Base-by-base conservation (phyloP, 23 red algal genomes). In the Cyanidiococcus yangmingshanensis region DNA sequence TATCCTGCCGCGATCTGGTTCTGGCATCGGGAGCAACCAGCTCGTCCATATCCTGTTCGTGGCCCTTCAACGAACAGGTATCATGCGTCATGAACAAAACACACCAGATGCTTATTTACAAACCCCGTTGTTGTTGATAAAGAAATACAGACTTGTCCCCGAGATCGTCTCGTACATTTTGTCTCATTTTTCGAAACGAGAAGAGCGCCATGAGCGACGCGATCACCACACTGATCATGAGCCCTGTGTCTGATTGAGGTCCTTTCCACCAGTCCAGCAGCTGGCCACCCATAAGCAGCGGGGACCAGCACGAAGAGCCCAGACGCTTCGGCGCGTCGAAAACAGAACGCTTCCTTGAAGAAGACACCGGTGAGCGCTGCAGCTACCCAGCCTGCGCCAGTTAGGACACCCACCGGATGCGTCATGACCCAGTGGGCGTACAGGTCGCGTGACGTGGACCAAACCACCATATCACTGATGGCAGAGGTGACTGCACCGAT, bases 321-420 rank as follows among this genome's bases (percentile, higher is more conserved):
- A 1, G 87, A 41, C 25, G 94, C 94, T 88, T 98, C 94, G 12
- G 50, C 25, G 58, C 87, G 74, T 1, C 86, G 83, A 59, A 92
- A 98, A 68, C 94, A 98, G 35, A 89, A 76, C 2, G 84, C 84
- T 76, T 98, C 94, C 74, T 98, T 91, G 71, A 98, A 81, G 30
- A 90, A 96, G 1, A 96, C 74, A 0, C 94, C 94, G 38, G 88
- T 98, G 38, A 89, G 35, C 30, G 88, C 88, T 32, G 89, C 88
- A 31, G 91, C 86, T 37, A 68, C 58, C 94, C 87, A 91, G 36
- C 94, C 94, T 1, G 68, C 63, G 3, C 63, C 63, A 2, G 63
- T 35, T 35, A 71, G 32, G 7, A 25, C 21, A 29, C 63, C 63
- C 3, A 71, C 32, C 7, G 63, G 63, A 71, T 71, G 63, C 63